Percentiles rank a stretch among this genome's conserved stretches.
phyloP scores from a whole-genome alignment of 1,284 basidiomycete species.

The Ustilago lituana region DNA sequence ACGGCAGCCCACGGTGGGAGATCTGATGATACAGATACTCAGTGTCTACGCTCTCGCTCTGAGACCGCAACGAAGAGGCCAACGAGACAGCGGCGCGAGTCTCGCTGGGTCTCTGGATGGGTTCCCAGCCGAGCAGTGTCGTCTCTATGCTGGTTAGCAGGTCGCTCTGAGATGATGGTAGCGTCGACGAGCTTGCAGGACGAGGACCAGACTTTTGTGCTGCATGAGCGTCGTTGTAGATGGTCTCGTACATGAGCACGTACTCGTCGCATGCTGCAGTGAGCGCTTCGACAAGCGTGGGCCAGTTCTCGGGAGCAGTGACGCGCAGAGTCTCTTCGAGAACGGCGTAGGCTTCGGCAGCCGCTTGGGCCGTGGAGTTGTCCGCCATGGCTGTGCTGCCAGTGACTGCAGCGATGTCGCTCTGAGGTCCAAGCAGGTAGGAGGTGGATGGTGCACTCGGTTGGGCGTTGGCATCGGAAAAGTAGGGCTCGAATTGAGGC shows the following conservation, averaged over 20 bases:
- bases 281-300: slow-evolving; percentile 32
- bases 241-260: slow-evolving; percentile 28
- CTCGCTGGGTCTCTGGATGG: slow-evolving; percentile 5
- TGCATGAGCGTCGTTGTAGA: slow-evolving; percentile 22
- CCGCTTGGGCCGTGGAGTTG: background rate
- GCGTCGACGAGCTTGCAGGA: background rate
- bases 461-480: slow-evolving; percentile 19
- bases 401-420: too few relatives aligned
- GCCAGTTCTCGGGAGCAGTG: slow-evolving; percentile 46
- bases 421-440: too few relatives aligned
- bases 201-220: slow-evolving; percentile 11
- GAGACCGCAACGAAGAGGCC: background rate
- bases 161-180: slow-evolving; percentile 7
- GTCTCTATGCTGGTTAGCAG: slow-evolving; percentile 26
- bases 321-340: slow-evolving; percentile 29
- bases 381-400: too few relatives aligned
- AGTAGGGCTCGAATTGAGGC: slow-evolving; percentile 29
- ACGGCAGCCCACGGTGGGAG: slow-evolving; percentile 40
- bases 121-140: slow-evolving; percentile 37
- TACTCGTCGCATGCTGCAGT: slow-evolving; percentile 34
- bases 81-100: background rate
- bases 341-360: slow-evolving; percentile 15
- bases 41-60: background rate
- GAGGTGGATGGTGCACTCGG: too few relatives aligned
- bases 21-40: slow-evolving; percentile 41